Conservation (phyloP, 305 asterid species). For the Salvia sclarea region DNA sequence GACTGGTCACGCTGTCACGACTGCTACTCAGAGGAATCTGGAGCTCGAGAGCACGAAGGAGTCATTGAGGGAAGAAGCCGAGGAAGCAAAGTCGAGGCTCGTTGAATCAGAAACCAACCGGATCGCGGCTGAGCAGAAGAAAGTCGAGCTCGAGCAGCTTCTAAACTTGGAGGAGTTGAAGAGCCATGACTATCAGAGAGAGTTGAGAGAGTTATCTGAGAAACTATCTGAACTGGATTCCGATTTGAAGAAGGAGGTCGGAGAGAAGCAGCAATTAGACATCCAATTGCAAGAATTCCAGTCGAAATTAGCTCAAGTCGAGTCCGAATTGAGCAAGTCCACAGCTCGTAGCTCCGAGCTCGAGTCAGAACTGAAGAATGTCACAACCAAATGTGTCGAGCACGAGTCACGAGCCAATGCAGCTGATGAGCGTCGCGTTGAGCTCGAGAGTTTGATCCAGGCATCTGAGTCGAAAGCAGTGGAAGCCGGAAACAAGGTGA, state of each 20-base stretch:
- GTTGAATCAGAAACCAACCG: constrained; percentile 53
- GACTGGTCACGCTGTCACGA: constrained; percentile 49
- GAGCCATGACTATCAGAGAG: constrained; percentile 58
- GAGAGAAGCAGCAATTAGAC: constrained; percentile 56
- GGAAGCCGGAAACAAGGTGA: constrained; percentile 55
- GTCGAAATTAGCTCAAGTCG: constrained; percentile 52
- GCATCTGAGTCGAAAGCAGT: constrained; percentile 67
- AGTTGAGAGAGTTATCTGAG: constrained; percentile 50
- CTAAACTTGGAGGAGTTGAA: constrained; percentile 56
- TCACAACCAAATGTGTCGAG: constrained; percentile 51
- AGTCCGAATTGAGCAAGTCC: constrained; percentile 54
- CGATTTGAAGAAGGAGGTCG: constrained; percentile 47
- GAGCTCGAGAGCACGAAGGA: constrained; percentile 61
- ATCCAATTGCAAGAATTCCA: constrained; percentile 54
- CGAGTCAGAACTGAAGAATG: constrained; percentile 63
- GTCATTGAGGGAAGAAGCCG: constrained; percentile 50
- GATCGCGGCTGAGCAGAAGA: constrained; percentile 60
- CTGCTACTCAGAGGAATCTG: constrained; percentile 49
- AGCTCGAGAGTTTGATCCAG: constrained; percentile 73
- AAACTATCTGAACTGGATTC: constrained; percentile 54
- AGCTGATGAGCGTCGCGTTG: constrained; percentile 63
- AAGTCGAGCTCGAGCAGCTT: constrained; percentile 64
- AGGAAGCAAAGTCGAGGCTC: constrained; percentile 60
- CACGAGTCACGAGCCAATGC: constrained; percentile 71
- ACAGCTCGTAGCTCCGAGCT: constrained; percentile 59